Percentiles rank a stretch among this genome's conserved stretches.
phyloP scores from a whole-genome alignment of 345 rosid genomes.

The Populus davidiana region DNA sequence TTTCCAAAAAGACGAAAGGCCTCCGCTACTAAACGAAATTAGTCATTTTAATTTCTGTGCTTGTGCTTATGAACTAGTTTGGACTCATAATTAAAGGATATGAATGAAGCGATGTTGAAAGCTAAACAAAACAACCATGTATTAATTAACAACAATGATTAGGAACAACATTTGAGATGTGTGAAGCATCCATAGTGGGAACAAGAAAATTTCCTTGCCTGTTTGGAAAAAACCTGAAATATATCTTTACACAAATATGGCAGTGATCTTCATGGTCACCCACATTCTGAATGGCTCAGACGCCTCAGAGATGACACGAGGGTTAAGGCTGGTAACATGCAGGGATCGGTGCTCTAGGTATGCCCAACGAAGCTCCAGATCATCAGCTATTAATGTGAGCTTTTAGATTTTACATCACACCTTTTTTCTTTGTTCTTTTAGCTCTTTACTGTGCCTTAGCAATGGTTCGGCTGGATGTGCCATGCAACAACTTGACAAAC shows the following conservation, averaged over 20 bases:
- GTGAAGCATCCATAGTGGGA: not conserved
- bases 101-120: not conserved
- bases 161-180: not conserved
- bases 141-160: too few species aligned
- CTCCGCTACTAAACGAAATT: too few species aligned
- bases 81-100: not conserved
- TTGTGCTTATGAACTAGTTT: not conserved
- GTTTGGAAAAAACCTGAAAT: not conserved
- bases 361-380: not conserved
- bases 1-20: too few species aligned
- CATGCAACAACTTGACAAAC: slow-evolving; percentile 81
- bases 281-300: not conserved
- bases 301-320: not conserved
- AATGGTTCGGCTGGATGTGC: slow-evolving; percentile 60
- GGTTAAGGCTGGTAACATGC: not conserved
- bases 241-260: slow-evolving; percentile 10
- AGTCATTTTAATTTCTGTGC: too few species aligned
- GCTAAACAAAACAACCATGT: not conserved
- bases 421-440: not conserved
- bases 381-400: not conserved
- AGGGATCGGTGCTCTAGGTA: not conserved
- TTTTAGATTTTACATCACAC: not conserved
- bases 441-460: slow-evolving; percentile 16
- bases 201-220: not conserved
- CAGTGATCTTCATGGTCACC: not conserved